Conservation (phyloP, 495 filamentous ascomycete species). For the Cercophora sp. region DNA sequence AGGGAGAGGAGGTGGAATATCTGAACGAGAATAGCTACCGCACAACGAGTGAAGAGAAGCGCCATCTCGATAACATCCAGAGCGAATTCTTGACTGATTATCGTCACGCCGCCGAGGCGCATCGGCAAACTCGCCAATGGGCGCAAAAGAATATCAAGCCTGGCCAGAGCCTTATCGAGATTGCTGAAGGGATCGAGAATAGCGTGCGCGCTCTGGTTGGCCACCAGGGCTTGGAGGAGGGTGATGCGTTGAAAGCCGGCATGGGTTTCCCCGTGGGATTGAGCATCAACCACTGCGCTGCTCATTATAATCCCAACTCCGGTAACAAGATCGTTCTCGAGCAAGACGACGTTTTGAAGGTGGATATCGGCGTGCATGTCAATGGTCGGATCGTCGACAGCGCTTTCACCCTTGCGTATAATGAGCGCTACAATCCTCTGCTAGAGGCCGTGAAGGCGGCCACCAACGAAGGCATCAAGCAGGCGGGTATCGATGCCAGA, state of each 20-base stretch:
- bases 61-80: constrained; percentile 78
- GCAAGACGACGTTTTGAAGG: constrained; percentile 85
- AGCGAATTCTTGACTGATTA: constrained; percentile 83
- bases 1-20: constrained; percentile 77
- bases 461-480: constrained; percentile 81
- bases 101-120: constrained; percentile 80
- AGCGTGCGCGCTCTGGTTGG: constrained; percentile 71
- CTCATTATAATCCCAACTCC: constrained; percentile 90
- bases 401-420: constrained; percentile 86
- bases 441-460: constrained; percentile 78
- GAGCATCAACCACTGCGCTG: constrained; percentile 81
- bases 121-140: constrained; percentile 83
- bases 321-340: constrained; percentile 79
- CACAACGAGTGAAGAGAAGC: constrained; percentile 82
- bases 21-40: constrained; percentile 73
- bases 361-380: constrained; percentile 88
- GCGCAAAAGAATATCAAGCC: constrained; percentile 78
- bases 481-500: constrained; percentile 78
- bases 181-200: constrained; percentile 84
- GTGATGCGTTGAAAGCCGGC: constrained; percentile 73
- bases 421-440: constrained; percentile 80
- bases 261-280: constrained; percentile 88
- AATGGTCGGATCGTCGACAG: constrained; percentile 90
- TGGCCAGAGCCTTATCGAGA: constrained; percentile 72
- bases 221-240: constrained; percentile 73